These are phyloP conservation scores for Fagopyrum tataricum DNA, from an alignment of 148 eudicot species.

Conservation along the genomic window DNA sequence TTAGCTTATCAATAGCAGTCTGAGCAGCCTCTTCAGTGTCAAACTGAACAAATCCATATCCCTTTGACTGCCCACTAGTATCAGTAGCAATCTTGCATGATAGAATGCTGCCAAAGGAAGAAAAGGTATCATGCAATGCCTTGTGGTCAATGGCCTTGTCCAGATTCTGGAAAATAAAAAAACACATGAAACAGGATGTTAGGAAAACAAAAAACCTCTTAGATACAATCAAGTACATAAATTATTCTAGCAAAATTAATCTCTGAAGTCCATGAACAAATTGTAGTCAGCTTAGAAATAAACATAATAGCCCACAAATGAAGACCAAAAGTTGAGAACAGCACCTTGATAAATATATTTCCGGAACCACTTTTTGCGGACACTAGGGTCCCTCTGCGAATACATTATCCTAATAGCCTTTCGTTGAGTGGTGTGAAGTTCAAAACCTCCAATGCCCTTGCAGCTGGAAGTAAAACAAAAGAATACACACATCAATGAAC, in stretches of 20 bases:
- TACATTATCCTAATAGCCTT: constrained; percentile 38
- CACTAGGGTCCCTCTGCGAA: constrained; percentile 39
- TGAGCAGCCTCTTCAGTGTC: constrained; percentile 42
- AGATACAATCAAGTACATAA: background rate
- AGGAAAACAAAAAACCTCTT: background rate
- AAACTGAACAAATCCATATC: constrained; percentile 52
- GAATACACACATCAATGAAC: background rate
- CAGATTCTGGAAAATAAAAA: constrained; percentile 29
- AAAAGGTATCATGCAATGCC: constrained; percentile 39
- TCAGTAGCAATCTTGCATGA: constrained; percentile 46
- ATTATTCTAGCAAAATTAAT: background rate
- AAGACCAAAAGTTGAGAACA: background rate
- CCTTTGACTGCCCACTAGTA: constrained; percentile 39
- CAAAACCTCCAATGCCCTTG: constrained; percentile 39
- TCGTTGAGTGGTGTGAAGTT: constrained; percentile 48
- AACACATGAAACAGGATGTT: background rate
- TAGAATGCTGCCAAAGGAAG: constrained; percentile 33
- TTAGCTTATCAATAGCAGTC: constrained; percentile 40
- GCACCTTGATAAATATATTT: constrained; percentile 45
- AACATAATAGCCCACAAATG: background rate
- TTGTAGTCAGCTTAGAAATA: background rate
- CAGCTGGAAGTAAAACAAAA: constrained; percentile 26
- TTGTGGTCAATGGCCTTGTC: constrained; percentile 42
- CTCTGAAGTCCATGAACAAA: background rate
- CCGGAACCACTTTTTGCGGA: constrained; percentile 35